Base-by-base conservation (phyloP, 306 rosid species). In the Prunus mongolica region DNA sequence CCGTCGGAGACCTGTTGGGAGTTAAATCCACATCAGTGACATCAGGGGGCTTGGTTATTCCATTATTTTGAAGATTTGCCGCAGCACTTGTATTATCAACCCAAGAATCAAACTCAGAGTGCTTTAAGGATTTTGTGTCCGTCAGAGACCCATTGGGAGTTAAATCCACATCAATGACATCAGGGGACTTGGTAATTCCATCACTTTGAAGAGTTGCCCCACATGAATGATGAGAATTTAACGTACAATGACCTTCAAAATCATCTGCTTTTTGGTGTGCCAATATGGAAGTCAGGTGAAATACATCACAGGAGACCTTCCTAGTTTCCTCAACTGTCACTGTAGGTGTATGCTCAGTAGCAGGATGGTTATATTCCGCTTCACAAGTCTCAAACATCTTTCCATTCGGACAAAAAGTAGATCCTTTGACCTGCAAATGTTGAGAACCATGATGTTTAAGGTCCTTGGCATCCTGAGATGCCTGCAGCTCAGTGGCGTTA, bases 71-170 rank as follows among this genome's bases (percentile, higher is more conserved):
- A 78, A 69, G 58, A 67, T 65, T 13, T 10, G 52, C 15, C 52
- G 1, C 75, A 67, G 62, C 52, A 85, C 80, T 65, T 46, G 77
- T 51, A 67, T 68, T 58, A 72, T 87, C 88, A 54, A 75, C 84
- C 85, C 71, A 80, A 63, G 81, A 68, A 81, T 79, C 83, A 49
- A 70, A 74, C 41, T 61, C 65, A 0, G 65, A 72, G 63, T 67
- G 75, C 80, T 79, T 88, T 10, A 81, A 50, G 58, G 79, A 61
- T 22, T 45, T 45, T 49, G 57, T 25, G 46, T 60, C 27, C 57
- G 19, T 6, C 44, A 12, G 54, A 76, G 58, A 58, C 30, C 69
- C 45, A 6, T 57, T 49, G 27, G 79, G 75, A 84, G 69, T 69
- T 65, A 72, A 11, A 50, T 81, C 71, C 41, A 60, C 54, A 47